These are phyloP conservation scores for Pyrus pyrifolia DNA, from an alignment of 306 rosid species.

Conservation along the genomic window DNA sequence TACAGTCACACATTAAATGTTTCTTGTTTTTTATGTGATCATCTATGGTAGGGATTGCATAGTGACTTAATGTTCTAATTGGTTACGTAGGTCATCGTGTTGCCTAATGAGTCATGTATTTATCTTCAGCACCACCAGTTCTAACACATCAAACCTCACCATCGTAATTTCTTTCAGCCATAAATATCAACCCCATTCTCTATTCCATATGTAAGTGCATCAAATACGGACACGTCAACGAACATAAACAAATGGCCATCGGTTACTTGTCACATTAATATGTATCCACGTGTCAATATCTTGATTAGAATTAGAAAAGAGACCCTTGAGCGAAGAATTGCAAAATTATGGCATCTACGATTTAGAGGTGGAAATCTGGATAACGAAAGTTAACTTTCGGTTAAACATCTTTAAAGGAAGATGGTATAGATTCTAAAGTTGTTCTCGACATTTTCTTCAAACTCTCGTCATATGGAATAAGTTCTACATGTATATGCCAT, in stretches of 20 bases:
- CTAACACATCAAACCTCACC: not conserved
- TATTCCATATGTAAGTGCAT: not conserved
- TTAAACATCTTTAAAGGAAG: not conserved
- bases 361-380: too few relatives aligned
- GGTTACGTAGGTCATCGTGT: not conserved
- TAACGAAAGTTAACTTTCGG: too few relatives aligned
- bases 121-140: too few relatives aligned
- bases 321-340: not conserved
- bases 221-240: not conserved
- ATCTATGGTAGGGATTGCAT: not conserved
- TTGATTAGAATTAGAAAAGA: not conserved
- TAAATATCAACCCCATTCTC: not conserved
- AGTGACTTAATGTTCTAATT: not conserved
- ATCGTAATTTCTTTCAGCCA: not conserved
- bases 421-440: not conserved
- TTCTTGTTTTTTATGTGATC: too few relatives aligned
- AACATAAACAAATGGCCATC: not conserved
- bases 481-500: not conserved
- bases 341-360: not conserved
- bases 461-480: not conserved
- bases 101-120: not conserved
- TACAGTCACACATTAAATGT: not conserved
- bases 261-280: not conserved
- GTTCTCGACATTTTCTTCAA: not conserved
- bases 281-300: not conserved